phyloP scores from a whole-genome alignment of 169 alveolate species.

The Blepharisma undulans region DNA sequence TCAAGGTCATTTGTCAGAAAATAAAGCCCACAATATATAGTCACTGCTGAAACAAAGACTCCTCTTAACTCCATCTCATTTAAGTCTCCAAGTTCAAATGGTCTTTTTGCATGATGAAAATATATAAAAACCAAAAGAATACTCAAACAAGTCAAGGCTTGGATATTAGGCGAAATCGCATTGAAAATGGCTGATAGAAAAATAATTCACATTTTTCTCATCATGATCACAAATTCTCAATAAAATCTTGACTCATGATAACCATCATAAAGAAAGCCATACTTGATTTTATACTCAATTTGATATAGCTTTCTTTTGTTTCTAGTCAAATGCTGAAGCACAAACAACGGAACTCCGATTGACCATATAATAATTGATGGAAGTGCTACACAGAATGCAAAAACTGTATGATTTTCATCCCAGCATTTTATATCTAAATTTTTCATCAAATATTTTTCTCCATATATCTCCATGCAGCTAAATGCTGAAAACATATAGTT shows the following conservation, averaged over 20 bases:
- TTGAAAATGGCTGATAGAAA: conserved; percentile 39
- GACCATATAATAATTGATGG: background rate
- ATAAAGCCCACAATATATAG: conserved; percentile 59
- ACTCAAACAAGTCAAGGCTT: conserved; percentile 44
- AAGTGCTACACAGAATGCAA: background rate
- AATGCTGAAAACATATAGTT: background rate
- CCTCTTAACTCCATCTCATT: conserved; percentile 46
- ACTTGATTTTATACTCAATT: conserved; percentile 22
- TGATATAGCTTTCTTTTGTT: background rate
- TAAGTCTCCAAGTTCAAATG: conserved; percentile 38
- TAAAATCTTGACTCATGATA: conserved; percentile 37
- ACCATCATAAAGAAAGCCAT: conserved; percentile 59
- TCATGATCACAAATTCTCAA: conserved; percentile 57
- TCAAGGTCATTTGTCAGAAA: conserved; percentile 35
- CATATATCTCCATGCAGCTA: background rate
- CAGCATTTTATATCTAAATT: conserved; percentile 6
- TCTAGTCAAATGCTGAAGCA: background rate
- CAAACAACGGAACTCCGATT: background rate
- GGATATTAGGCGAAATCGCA: background rate
- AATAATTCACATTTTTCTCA: conserved; percentile 45
- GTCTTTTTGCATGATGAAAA: conserved; percentile 28
- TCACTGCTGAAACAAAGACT: conserved; percentile 32
- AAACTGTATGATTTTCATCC: background rate
- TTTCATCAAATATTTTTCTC: background rate
- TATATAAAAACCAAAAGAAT: conserved; percentile 29